Conservation (phyloP, 805 yeast species). For the Ogataea neopini region DNA sequence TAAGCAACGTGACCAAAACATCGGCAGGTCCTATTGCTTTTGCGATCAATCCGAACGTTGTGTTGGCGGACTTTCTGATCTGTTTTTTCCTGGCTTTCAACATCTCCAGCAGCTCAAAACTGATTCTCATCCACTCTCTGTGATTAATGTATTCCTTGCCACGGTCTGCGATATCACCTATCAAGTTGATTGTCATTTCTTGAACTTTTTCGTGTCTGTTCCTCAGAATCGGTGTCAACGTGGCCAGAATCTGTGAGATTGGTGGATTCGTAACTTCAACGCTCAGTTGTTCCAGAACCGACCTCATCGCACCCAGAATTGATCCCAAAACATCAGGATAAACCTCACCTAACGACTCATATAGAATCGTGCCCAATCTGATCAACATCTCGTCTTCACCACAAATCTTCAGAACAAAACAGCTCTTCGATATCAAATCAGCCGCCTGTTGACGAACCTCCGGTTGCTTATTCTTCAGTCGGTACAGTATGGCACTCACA, state of each 20-base stretch:
- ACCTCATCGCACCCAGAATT: conserved; percentile 66
- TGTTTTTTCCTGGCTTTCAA: conserved; percentile 75
- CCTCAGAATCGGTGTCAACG: conserved; percentile 86
- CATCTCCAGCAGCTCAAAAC: conserved; percentile 88
- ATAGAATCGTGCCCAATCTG: conserved; percentile 72
- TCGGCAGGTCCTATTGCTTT: conserved; percentile 95
- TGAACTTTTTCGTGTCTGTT: conserved; percentile 92
- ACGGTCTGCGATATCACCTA: conserved; percentile 78
- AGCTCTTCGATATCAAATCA: conserved; percentile 65
- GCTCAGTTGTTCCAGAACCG: conserved; percentile 62
- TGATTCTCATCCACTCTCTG: conserved; percentile 96
- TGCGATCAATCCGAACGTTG: conserved; percentile 89
- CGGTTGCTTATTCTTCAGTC: conserved; percentile 69
- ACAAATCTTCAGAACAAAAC: conserved; percentile 66
- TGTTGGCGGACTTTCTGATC: conserved; percentile 82
- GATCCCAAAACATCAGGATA: conserved; percentile 94
- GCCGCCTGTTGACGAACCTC: conserved; percentile 83
- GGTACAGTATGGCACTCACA: conserved; percentile 67
- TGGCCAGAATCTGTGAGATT: conserved; percentile 76
- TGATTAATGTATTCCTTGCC: conserved; percentile 85
- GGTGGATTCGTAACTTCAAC: conserved; percentile 73
- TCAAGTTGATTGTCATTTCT: conserved; percentile 72
- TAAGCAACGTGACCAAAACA: conserved; percentile 78
- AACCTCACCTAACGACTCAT: conserved; percentile 92
- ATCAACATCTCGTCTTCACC: conserved; percentile 61